A percentile compares a stretch with the other conserved stretches of the same genome.
These are phyloP conservation scores for Astrephomene gubernaculifera DNA, from an alignment of 139 green algal species.

Conservation along the genomic window DNA sequence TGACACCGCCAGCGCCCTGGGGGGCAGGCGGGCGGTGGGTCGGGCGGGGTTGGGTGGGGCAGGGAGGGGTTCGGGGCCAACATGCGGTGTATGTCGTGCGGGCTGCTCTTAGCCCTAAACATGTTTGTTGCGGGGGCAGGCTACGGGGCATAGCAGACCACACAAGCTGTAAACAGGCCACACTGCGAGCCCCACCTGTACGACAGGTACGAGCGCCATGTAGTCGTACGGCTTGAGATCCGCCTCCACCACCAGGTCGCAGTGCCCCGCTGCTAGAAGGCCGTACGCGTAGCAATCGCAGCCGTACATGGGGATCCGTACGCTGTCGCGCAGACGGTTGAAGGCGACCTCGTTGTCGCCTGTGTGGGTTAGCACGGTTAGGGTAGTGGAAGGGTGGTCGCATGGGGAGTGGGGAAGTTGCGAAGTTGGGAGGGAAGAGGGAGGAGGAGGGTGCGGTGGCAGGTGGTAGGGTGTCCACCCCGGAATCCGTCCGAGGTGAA, in stretches of 20 bases:
- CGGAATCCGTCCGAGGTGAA: neutral
- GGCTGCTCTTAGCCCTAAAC: too few species aligned
- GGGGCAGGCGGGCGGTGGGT: too few species aligned
- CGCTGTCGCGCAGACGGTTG: constrained; percentile 76
- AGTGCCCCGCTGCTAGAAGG: constrained; percentile 87
- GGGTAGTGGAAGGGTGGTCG: neutral
- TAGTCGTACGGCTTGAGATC: constrained; percentile 99
- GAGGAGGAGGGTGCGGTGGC: neutral
- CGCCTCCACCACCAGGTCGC: constrained; percentile 94
- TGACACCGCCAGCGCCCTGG: constrained; percentile 90
- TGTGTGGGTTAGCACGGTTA: neutral
- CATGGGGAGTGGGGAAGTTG: neutral
- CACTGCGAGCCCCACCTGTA: constrained; percentile 70
- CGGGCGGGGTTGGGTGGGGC: too few species aligned
- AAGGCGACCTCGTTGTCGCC: constrained; percentile 72
- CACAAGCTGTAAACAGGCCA: too few species aligned
- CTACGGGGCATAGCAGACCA: too few species aligned
- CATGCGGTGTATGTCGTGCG: too few species aligned
- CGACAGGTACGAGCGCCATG: constrained; percentile 95
- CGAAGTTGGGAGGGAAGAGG: neutral
- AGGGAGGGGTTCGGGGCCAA: too few species aligned
- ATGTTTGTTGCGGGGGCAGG: too few species aligned
- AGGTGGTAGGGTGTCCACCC: neutral
- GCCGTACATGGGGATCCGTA: constrained; percentile 91
- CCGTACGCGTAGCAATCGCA: constrained; percentile 99